Base-by-base conservation (phyloP, 331 rosid genomes). In the Quercus tomentella region DNA sequence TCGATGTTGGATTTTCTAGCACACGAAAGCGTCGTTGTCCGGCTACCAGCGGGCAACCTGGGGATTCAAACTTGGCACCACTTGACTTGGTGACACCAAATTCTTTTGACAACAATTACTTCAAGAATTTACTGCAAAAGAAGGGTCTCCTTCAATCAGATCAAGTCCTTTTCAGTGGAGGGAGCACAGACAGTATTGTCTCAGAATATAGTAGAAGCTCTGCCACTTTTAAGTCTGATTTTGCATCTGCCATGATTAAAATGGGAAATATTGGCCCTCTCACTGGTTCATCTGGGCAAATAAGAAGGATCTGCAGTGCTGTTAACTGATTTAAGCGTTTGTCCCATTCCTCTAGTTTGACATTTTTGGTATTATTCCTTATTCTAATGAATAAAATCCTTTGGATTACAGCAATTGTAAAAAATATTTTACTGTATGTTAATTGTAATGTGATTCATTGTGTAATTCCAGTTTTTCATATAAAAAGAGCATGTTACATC, bases 81-180 rank as follows among this genome's bases (percentile, higher is more conserved):
- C 2, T 77, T 0, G 86, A 82, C 37, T 56, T 78, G 51, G 82
- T 82, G 9, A 77, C 86, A n/a, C 82, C 82, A 1, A 82, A 77
- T 76, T 82, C 85, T 18, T 82, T 82, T 77, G 81, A 77, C 74
- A 76, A 77, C 45, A 72, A 82, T 18, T 82, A 82, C 10, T 82
- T 62, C 75, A 77, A 82, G 78, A 77, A 82, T 33, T 72, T 82
- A 54, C 72, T 82, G 54, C 81, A 82, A 35, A 82, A 82, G 71
- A 82, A 82, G 41, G 85, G 81, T 54, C 85, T 82, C 72, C 85
- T 82, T 62, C 54, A 22, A 15, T 58, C 84, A 0, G 84, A 81
- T 33, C 81, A 81, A 51, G 81, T 81, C 23, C 49, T 81, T 1
- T 81, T 76, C 2, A 76, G 49, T 28, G 84, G 84, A 58, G 84